Conservation (phyloP, 257 asterid species). For the Linderniella brevidens region DNA sequence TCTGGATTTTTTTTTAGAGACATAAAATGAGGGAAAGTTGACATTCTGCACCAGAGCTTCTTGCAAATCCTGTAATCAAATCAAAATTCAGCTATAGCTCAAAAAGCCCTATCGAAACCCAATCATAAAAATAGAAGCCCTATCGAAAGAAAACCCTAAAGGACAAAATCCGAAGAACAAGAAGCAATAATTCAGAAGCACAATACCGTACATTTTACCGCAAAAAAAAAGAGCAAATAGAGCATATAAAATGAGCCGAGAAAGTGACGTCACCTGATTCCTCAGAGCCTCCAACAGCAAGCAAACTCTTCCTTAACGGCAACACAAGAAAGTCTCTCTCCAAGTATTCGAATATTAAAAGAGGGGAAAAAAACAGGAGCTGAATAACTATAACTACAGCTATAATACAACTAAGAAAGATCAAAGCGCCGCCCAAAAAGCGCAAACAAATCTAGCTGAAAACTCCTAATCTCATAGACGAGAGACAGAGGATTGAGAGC, state of each 20-base stretch:
- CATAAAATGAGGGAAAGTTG: constrained; percentile 34
- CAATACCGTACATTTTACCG: not conserved
- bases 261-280: constrained; percentile 25
- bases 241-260: not conserved
- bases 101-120: not conserved
- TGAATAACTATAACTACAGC: no score
- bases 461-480: no score
- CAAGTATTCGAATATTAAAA: constrained; percentile 15
- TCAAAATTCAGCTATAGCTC: not conserved
- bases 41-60: constrained; percentile 30
- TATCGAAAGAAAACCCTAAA: not conserved
- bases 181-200: not conserved
- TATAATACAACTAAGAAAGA: no score
- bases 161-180: not conserved
- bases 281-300: constrained; percentile 16
- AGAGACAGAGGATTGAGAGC: no score
- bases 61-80: constrained; percentile 15
- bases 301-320: constrained; percentile 29
- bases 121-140: not conserved
- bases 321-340: constrained; percentile 39
- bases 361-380: not conserved
- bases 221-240: not conserved
- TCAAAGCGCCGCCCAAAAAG: no score
- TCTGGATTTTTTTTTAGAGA: constrained; percentile 25
- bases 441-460: no score